Evolutionary conservation across 192 early-diverging fungal species (phyloP), one percentile per base, ranked within the genome.

Genomic region (Coemansia guatemalensis): DNA sequence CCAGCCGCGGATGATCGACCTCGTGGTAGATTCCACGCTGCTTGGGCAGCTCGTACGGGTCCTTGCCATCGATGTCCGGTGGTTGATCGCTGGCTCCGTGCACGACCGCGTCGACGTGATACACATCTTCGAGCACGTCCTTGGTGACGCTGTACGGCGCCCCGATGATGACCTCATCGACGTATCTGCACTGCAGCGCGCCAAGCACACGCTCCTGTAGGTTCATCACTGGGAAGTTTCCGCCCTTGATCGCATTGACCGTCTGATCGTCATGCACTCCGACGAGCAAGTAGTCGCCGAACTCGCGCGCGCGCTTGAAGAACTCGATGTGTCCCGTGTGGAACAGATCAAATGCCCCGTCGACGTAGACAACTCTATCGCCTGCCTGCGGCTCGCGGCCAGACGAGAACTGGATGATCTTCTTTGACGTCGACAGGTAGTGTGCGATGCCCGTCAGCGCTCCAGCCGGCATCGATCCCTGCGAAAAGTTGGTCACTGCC

Each of bases 291-390:
- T 92, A 98, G 78, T 94, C 87, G 47, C 96, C 95, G 51, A 88
- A 74, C 56, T 85, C 86, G 64, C 87, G 92, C 25, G 93, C 94
- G 62, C 89, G 85, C 67, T 88, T 88, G 69, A 98, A 78, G 80
- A 96, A 95, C 73, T 95, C 92, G 67, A 94, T 91, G 71, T 98
- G 96, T n/a, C 93, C 93, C 4, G 89, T 88, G 70, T 96, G 96
- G 86, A 98, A 98, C 62, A 98, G 74, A 65, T 98, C 96, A 82
- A 96, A 98, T 14, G 92, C 92, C 21, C 96, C 96, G 67, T 98
- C 94, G 11, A 98, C 94, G 73, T 98, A 98, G 24, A 98, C 88
- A 18, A 95, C 86, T 58, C 84, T 87, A 71, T 95, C 94, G 22
- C 80, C 84, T 0, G 86, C 68, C 66, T 84, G 81, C 14, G 94